Evolutionary conservation across 352 stramenopile species (phyloP), one percentile per base, ranked within the genome.

Genomic region (Pythium aquatile): DNA sequence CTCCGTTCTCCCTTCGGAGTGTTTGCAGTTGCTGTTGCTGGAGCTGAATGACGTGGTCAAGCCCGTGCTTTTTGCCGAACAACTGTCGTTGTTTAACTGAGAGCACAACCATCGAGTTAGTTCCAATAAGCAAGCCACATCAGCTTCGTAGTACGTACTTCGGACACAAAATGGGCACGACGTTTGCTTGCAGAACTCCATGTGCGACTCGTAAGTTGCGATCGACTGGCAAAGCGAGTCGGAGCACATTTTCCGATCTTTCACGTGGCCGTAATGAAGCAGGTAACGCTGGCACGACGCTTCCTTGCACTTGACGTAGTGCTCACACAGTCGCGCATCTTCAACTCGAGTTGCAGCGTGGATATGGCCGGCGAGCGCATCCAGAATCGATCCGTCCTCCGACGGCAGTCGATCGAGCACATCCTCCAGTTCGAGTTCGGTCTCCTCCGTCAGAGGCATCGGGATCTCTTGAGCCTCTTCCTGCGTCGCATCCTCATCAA

Each of bases 141-240:
- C 26, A n/a, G 33, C 3, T 42, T 9, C 16, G 13, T 5, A 3
- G 1, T 3, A 68, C 69, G 14, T 52, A 81, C 74, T 70, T 73
- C 74, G 65, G 17, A 81, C 59, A 52, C 74, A 81, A 54, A 81
- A 77, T 46, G 72, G 59, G 53, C 74, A 81, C 16, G 7, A 20
- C 6, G 28, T 9, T 3, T 26, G 24, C 3, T 49, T 52, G 49
- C 74, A 81, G 24, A 48, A 51, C 29, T 65, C 32, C 56, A 72
- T 73, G 63, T 81, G 74, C 28, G 64, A 28, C 29, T 69, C n/a
- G 30, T 75, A 74, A 37, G 63, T 60, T 3, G 62, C 51, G n/a
- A 72, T 74, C 16, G 52, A 8, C 46, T 66, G 55, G 33, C 74
- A 81, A 32, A 51, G 58, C 9, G 46, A 29, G 17, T 66, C 70